Evolutionary conservation across 192 early-diverging fungal species (phyloP).

Genomic region (Backusella westeae): DNA sequence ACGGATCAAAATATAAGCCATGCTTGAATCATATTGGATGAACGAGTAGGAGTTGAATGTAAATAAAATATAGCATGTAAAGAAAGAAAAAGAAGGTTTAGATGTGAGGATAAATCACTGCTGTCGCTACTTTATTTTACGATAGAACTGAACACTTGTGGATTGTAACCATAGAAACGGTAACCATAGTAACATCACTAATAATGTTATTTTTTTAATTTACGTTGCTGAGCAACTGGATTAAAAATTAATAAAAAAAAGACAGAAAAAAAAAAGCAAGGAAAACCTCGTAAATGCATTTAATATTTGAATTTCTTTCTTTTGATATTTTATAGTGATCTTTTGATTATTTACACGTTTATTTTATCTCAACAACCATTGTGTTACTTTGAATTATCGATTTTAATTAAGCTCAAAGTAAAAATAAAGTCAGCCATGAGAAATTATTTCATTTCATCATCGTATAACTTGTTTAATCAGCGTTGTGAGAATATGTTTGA

Average conservation of each 20-base stretch:
- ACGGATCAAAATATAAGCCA: background rate
- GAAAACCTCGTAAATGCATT: background rate
- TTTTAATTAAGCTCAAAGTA: background rate
- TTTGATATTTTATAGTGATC: background rate
- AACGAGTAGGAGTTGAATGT: background rate
- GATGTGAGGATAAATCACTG: background rate
- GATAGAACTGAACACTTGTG: background rate
- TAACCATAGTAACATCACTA: background rate
- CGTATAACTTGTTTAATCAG: background rate
- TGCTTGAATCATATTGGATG: background rate
- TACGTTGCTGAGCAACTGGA: background rate
- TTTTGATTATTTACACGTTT: background rate
- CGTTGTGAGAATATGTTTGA: background rate
- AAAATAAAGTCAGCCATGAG: constrained; percentile 8
- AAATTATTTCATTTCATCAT: background rate
- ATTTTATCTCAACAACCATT: background rate
- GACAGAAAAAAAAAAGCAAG: background rate
- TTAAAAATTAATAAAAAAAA: background rate
- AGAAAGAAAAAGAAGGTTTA: background rate
- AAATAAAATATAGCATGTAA: background rate
- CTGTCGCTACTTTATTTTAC: too few relatives aligned
- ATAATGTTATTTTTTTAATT: background rate
- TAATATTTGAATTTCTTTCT: background rate
- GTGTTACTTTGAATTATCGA: background rate
- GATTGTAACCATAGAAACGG: background rate